These are phyloP conservation scores for Gossypium australe DNA, from an alignment of 345 rosid genomes.

Conservation along the genomic window DNA sequence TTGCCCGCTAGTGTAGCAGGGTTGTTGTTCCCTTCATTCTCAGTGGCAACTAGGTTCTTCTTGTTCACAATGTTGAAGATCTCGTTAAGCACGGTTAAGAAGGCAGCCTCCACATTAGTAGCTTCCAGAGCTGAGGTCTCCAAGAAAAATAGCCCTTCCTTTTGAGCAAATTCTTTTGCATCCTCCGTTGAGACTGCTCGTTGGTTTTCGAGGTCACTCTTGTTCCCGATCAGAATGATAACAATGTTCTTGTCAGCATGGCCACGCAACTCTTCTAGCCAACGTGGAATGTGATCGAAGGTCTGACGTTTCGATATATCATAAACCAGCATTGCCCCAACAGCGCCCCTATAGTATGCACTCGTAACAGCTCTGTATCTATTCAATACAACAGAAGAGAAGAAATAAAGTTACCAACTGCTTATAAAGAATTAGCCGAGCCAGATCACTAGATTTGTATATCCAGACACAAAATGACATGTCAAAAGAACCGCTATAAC, in stretches of 20 bases:
- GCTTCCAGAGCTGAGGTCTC: slow-evolving; percentile 73
- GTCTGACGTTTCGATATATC: slow-evolving; percentile 68
- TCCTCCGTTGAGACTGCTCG: slow-evolving; percentile 60
- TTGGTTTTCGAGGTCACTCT: slow-evolving; percentile 60
- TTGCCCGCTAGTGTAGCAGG: slow-evolving; percentile 55
- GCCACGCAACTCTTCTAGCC: slow-evolving; percentile 73
- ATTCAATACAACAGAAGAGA: slow-evolving; percentile 9
- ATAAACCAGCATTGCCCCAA: slow-evolving; percentile 84
- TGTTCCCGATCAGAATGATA: slow-evolving; percentile 69
- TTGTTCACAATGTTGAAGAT: slow-evolving; percentile 68
- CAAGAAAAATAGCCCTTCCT: slow-evolving; percentile 75
- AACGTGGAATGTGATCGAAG: slow-evolving; percentile 78
- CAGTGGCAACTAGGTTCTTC: slow-evolving; percentile 61
- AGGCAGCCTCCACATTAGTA: slow-evolving; percentile 67
- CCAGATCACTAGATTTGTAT: not conserved
- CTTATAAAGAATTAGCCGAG: not conserved
- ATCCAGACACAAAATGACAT: not conserved
- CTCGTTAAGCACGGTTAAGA: slow-evolving; percentile 61
- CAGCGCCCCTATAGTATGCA: slow-evolving; percentile 83
- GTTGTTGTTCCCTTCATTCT: slow-evolving; percentile 51
- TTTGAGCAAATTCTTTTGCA: slow-evolving; percentile 72
- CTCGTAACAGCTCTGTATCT: slow-evolving; percentile 87
- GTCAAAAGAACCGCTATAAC: not conserved
- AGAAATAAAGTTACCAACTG: slow-evolving; percentile 1
- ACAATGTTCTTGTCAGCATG: slow-evolving; percentile 86